phyloP scores from a whole-genome alignment of 139 green algal genomes.

The Pseudopediastrum boryanum region DNA sequence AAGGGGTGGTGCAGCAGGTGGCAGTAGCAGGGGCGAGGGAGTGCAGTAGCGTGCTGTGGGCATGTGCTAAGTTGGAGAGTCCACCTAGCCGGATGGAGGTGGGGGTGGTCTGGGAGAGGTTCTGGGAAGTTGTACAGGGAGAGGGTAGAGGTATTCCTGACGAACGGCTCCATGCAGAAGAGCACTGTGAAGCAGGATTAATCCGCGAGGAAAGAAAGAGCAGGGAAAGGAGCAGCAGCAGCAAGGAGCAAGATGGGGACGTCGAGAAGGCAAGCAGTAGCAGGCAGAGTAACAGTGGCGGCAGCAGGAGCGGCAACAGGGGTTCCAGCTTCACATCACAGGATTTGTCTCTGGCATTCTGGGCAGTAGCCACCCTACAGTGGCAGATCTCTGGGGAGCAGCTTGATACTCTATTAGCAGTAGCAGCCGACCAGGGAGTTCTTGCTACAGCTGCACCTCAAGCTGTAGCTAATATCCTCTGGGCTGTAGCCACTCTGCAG shows the following conservation, averaged over 20 bases:
- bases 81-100: too few species aligned
- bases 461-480: slow-evolving; percentile 27
- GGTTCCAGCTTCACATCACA: slow-evolving; percentile 5
- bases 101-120: too few species aligned
- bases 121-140: too few species aligned
- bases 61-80: slow-evolving; percentile 19
- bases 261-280: too few species aligned
- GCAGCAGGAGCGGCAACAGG: background rate
- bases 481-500: slow-evolving; percentile 26
- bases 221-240: too few species aligned
- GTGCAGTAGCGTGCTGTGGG: slow-evolving; percentile 12
- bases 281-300: background rate
- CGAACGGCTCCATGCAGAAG: too few species aligned
- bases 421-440: background rate
- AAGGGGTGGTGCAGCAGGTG: slow-evolving; percentile 11
- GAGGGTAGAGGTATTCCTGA: too few species aligned
- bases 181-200: too few species aligned
- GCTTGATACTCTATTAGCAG: slow-evolving; percentile 5
- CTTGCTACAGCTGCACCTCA: slow-evolving; percentile 12
- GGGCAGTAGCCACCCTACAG: slow-evolving; percentile 1
- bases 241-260: too few species aligned
- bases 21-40: background rate
- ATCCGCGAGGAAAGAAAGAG: too few species aligned
- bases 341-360: slow-evolving; percentile 23
- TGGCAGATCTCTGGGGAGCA: slow-evolving; percentile 20